phyloP scores from a whole-genome alignment of 2,329 filamentous ascomycete genomes.

The Trichothecium sympodiale region DNA sequence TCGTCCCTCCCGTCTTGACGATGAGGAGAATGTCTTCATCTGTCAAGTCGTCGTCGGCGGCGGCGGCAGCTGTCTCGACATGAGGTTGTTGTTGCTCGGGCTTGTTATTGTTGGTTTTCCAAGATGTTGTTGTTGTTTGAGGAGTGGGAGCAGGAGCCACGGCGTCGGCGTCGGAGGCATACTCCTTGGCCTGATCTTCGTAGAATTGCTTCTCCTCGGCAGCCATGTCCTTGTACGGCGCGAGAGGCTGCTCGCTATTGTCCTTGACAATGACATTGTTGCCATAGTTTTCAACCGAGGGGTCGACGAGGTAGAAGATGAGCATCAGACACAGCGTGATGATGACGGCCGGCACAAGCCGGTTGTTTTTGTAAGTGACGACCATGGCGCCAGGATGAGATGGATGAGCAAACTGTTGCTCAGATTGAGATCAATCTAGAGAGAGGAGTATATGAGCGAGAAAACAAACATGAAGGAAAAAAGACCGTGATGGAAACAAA shows the following conservation, averaged over 20 bases:
- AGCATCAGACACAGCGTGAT: constrained; percentile 9
- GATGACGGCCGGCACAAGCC: constrained; percentile 11
- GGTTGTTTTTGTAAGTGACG: constrained; percentile 13
- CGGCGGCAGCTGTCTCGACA: background rate
- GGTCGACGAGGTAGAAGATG: constrained; percentile 10
- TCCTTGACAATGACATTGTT: background rate
- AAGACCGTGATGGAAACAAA: no score
- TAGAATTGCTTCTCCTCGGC: background rate
- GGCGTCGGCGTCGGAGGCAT: background rate
- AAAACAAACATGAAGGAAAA: no score
- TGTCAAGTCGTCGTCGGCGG: background rate
- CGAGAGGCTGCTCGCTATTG: background rate
- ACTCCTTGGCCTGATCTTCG: constrained; percentile 1
- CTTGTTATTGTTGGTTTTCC: background rate
- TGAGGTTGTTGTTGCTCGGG: background rate
- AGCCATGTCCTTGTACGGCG: background rate
- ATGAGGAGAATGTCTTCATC: constrained; percentile 13
- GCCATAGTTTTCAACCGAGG: constrained; percentile 7
- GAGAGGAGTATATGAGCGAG: no score
- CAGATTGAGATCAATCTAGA: no score
- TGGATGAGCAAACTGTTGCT: no score
- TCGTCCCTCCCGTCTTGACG: constrained; percentile 14
- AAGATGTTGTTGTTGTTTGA: no score
- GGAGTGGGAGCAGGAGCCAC: background rate
- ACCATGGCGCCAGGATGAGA: constrained; percentile 5